Conservation (phyloP, 306 rosid genomes). For the Medicago truncatula region DNA sequence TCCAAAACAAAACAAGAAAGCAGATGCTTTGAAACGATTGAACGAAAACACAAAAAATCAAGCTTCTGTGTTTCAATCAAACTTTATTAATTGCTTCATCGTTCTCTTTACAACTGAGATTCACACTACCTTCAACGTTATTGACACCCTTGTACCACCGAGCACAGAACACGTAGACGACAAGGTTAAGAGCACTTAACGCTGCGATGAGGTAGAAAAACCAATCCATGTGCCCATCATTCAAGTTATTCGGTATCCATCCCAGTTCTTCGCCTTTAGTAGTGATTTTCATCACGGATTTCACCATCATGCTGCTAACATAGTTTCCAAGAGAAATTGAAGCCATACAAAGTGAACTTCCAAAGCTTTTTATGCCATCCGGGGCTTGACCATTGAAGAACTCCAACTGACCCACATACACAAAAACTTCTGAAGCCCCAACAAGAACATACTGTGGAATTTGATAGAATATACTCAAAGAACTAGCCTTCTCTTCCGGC, state of each 20-base stretch:
- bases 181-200: slow-evolving; percentile 52
- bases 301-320: slow-evolving; percentile 56
- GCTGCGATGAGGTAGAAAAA: slow-evolving; percentile 59
- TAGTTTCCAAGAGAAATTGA: slow-evolving; percentile 69
- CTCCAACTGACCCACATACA: slow-evolving; percentile 64
- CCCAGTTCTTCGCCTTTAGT: slow-evolving; percentile 46
- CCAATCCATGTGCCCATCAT: slow-evolving; percentile 57
- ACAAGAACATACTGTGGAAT: slow-evolving; percentile 64
- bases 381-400: slow-evolving; percentile 67
- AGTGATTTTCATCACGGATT: slow-evolving; percentile 52
- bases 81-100: slow-evolving; percentile 1
- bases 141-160: slow-evolving; percentile 49
- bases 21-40: not conserved
- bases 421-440: slow-evolving; percentile 68
- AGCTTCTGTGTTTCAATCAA: slow-evolving; percentile 16
- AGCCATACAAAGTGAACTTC: slow-evolving; percentile 72
- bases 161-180: slow-evolving; percentile 51
- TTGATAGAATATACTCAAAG: slow-evolving; percentile 54
- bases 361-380: slow-evolving; percentile 67
- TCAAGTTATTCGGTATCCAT: slow-evolving; percentile 62
- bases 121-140: not conserved
- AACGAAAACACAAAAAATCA: not conserved
- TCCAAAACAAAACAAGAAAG: too few species aligned
- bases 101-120: slow-evolving; percentile 2
- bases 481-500: slow-evolving; percentile 49